Base-by-base conservation (phyloP, 257 asterid genomes). In the Ocimum tenuiflorum region DNA sequence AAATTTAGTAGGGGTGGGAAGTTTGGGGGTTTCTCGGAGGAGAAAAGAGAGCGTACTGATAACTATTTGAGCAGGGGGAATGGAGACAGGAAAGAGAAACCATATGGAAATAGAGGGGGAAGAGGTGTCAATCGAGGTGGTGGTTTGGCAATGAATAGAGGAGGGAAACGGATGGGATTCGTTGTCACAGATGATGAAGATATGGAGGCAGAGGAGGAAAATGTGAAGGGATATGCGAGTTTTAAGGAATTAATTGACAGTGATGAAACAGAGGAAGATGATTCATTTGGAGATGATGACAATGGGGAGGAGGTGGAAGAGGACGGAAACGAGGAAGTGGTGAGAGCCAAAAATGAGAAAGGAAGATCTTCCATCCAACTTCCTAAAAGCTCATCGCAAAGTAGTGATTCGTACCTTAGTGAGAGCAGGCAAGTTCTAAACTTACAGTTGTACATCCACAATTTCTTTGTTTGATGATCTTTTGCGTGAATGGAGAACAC, bases 371-470 rank as follows among this genome's bases (percentile, higher is more conserved):
- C 46, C 17, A 22, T 76, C 17, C 57, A 43, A 50, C 18, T 75
- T 9, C 53, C 78, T 47, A 68, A 73, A 35, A 81, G 79, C 61
- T 77, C 88, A 53, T 35, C 78, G 3, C 79, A 71, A 46, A 53
- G 73, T 45, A 69, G 59, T 65, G 95, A 78, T 58, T 82, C 95
- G 15, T 85, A 94, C 81, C 99, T 94, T 24, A 89, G 94, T 55
- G 95, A 87, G 71, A 87, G 91, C 79, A 86, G 99, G 98, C 88
- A 63, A 35, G 45, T 72, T 64, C 41, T 17, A 2, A 45, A 46
- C 42, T 56, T 7, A 35, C 12, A 13, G 8, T 65, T 63, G 17
- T 20, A 5, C 14, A 15, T 68, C 12, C 31, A 19, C 19, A 24
- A 15, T 47, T 22, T 20, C 41, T 47, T 62, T 64, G n/a, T 41